phyloP scores from a whole-genome alignment of 2,329 filamentous ascomycete species.

The Bisporella sp. region DNA sequence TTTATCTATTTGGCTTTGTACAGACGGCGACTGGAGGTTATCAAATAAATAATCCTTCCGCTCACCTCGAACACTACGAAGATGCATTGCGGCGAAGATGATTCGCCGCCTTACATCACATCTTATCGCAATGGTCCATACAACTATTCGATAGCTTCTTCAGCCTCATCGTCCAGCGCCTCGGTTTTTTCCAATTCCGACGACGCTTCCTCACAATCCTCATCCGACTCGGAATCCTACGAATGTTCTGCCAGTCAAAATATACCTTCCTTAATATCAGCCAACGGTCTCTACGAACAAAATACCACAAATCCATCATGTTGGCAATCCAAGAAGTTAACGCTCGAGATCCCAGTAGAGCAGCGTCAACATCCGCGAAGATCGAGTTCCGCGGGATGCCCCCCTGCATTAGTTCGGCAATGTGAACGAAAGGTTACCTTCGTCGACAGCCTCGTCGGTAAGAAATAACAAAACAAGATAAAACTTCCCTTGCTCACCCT shows the following conservation, averaged over 20 bases:
- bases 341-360: slow-evolving; percentile 47
- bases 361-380: slow-evolving; percentile 59
- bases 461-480: slow-evolving; percentile 36
- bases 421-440: slow-evolving; percentile 90
- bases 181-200: slow-evolving; percentile 73
- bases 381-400: slow-evolving; percentile 50
- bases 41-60: slow-evolving; percentile 10
- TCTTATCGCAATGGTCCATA: slow-evolving; percentile 52
- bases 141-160: slow-evolving; percentile 64
- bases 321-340: slow-evolving; percentile 27
- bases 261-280: slow-evolving; percentile 27
- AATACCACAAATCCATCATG: slow-evolving; percentile 21
- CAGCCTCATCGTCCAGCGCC: slow-evolving; percentile 67
- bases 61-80: slow-evolving; percentile 32
- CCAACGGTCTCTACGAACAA: slow-evolving; percentile 26
- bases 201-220: slow-evolving; percentile 60
- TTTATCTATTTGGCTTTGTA: slow-evolving; percentile 41
- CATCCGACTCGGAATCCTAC: slow-evolving; percentile 36
- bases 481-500: slow-evolving; percentile 26
- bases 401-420: slow-evolving; percentile 76
- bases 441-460: slow-evolving; percentile 96
- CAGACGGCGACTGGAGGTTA: slow-evolving; percentile 49
- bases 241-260: slow-evolving; percentile 32
- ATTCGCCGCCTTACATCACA: slow-evolving; percentile 45
- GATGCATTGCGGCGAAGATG: slow-evolving; percentile 49